Conservation (phyloP, 805 yeast genomes). For the Maudiozyma barnettii region DNA sequence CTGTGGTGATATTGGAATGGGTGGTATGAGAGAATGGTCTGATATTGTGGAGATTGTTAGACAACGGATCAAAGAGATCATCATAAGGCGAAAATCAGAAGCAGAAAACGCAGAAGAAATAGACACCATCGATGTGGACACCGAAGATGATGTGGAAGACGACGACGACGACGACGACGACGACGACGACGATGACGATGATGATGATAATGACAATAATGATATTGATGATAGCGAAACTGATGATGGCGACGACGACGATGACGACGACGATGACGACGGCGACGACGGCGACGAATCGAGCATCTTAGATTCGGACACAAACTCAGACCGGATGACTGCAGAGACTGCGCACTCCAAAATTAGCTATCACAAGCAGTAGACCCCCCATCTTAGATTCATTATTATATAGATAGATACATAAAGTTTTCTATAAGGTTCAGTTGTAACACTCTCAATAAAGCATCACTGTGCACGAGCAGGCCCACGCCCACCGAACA, state of each 20-base stretch:
- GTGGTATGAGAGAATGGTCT: conserved; percentile 85
- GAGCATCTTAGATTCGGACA: not conserved
- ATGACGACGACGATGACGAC: conserved; percentile 26
- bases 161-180: conserved; percentile 36
- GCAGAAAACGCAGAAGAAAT: conserved; percentile 27
- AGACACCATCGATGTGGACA: conserved; percentile 39
- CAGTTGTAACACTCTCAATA: not conserved
- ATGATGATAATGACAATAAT: conserved; percentile 32
- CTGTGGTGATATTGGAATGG: conserved; percentile 87
- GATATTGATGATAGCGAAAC: conserved; percentile 34
- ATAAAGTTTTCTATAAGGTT: not conserved
- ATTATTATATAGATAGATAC: not conserved
- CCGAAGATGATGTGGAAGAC: conserved; percentile 36
- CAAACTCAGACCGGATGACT: not conserved
- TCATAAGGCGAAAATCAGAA: conserved; percentile 23
- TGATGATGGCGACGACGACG: conserved; percentile 37
- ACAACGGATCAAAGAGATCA: conserved; percentile 28
- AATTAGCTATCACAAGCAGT: not conserved
- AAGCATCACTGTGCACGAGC: too few species aligned
- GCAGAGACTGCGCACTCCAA: not conserved
- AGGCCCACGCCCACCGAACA: too few species aligned
- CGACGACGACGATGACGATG: conserved; percentile 36
- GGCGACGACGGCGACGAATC: conserved; percentile 5
- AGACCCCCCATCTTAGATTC: not conserved
- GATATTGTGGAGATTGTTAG: conserved; percentile 60